A percentile compares a stretch with the other conserved stretches of the same genome.
Evolutionary conservation across 139 green algal species (phyloP).

Genomic region (Tetradesmus obliquus): DNA sequence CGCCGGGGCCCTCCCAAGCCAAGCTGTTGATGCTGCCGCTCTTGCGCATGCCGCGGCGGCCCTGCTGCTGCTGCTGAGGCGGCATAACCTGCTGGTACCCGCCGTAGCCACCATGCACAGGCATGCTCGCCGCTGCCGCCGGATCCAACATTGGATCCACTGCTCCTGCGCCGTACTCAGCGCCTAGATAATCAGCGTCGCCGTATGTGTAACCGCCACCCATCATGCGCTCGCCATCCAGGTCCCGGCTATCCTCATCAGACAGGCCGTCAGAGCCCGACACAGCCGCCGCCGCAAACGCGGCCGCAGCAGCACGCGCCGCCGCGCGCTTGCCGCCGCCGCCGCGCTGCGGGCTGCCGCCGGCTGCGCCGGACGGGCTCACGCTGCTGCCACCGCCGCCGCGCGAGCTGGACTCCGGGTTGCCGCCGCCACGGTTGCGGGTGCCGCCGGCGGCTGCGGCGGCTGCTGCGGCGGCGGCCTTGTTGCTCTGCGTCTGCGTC

Average conservation of each 20-base stretch:
- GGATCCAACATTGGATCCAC: not conserved
- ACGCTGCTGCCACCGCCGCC: slow-evolving; percentile 23
- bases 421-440: not conserved
- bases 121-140: not conserved
- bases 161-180: not conserved
- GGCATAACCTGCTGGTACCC: not conserved
- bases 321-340: not conserved
- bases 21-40: slow-evolving; percentile 14
- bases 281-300: slow-evolving; percentile 22
- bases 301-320: slow-evolving; percentile 18
- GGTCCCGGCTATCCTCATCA: slow-evolving; percentile 3
- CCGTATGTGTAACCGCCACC: not conserved
- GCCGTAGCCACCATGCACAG: not conserved
- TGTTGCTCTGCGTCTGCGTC: not conserved
- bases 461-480: not conserved
- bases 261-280: not conserved
- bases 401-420: not conserved
- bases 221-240: not conserved
- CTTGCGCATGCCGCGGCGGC: not conserved
- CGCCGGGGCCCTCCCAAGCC: not conserved
- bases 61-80: not conserved
- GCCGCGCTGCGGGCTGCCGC: not conserved
- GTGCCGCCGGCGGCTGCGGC: not conserved
- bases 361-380: not conserved
- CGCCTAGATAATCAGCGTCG: slow-evolving; percentile 24